These are phyloP conservation scores for Pythium periplocum DNA, from an alignment of 352 stramenopile species.

Conservation along the genomic window DNA sequence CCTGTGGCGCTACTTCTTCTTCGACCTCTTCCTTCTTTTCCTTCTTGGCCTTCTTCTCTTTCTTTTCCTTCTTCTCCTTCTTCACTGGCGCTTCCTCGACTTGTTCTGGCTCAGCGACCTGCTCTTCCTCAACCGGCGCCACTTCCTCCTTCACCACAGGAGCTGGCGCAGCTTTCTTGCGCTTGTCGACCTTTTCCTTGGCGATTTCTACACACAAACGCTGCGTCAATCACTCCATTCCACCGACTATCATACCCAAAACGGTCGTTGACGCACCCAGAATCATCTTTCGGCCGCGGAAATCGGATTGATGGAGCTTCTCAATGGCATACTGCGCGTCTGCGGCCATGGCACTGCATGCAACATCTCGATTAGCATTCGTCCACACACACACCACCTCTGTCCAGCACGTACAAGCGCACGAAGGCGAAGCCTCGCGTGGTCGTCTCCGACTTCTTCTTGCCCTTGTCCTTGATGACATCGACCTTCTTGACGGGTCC, in stretches of 20 bases:
- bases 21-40: slow-evolving; percentile 18
- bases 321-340: slow-evolving; percentile 68
- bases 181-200: slow-evolving; percentile 55
- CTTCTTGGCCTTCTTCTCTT: slow-evolving; percentile 9
- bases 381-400: background rate
- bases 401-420: slow-evolving; percentile 57
- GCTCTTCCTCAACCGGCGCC: slow-evolving; percentile 2
- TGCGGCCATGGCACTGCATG: slow-evolving; percentile 56
- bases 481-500: slow-evolving; percentile 83
- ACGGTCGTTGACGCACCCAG: slow-evolving; percentile 40
- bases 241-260: background rate
- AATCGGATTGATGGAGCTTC: slow-evolving; percentile 70
- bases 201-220: slow-evolving; percentile 40
- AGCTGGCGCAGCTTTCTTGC: slow-evolving; percentile 16
- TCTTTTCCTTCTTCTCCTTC: slow-evolving; percentile 12
- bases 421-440: slow-evolving; percentile 85
- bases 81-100: slow-evolving; percentile 10
- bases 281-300: slow-evolving; percentile 74
- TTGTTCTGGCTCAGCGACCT: slow-evolving; percentile 3
- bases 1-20: slow-evolving; percentile 9
- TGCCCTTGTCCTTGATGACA: slow-evolving; percentile 88
- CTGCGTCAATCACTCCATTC: too few species aligned
- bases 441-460: slow-evolving; percentile 70
- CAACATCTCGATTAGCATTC: slow-evolving; percentile 3
- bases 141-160: background rate